Conservation (phyloP, 2,329 filamentous ascomycete genomes). For the Cordyceps farinosa region DNA sequence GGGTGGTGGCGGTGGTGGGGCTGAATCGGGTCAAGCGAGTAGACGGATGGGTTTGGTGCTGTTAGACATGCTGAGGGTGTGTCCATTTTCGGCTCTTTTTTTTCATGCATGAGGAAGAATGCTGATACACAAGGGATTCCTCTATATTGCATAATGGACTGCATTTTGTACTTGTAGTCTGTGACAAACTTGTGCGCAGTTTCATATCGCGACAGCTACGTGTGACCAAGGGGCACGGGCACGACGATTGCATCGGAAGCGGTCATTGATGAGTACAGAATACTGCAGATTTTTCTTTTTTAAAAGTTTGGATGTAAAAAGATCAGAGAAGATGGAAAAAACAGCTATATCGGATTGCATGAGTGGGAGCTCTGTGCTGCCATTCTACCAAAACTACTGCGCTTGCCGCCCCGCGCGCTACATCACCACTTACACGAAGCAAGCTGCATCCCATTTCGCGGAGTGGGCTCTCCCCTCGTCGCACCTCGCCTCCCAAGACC, state of each 20-base stretch:
- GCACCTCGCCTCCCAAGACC: background rate
- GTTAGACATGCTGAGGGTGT: too few species aligned
- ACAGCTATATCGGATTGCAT: too few species aligned
- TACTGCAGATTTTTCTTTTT: background rate
- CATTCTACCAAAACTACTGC: too few species aligned
- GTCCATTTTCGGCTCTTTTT: background rate
- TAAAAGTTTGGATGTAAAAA: too few species aligned
- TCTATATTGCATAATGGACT: background rate
- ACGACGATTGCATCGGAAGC: too few species aligned
- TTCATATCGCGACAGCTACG: slow-evolving; percentile 9
- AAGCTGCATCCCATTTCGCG: background rate
- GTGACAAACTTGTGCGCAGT: slow-evolving; percentile 4
- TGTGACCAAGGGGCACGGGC: background rate
- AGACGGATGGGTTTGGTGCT: too few species aligned
- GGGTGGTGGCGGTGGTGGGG: background rate
- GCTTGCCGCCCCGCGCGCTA: too few species aligned
- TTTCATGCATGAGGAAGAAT: background rate
- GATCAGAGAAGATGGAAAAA: too few species aligned
- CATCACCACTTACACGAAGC: background rate
- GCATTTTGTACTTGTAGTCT: background rate
- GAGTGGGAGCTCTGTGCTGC: too few species aligned
- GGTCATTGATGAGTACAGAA: too few species aligned
- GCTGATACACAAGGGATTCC: background rate
- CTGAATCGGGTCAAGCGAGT: background rate
- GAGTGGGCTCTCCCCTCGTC: background rate